Evolutionary conservation across 495 filamentous ascomycete species (phyloP).

Genomic region (Aspergillus olivimuriae): DNA sequence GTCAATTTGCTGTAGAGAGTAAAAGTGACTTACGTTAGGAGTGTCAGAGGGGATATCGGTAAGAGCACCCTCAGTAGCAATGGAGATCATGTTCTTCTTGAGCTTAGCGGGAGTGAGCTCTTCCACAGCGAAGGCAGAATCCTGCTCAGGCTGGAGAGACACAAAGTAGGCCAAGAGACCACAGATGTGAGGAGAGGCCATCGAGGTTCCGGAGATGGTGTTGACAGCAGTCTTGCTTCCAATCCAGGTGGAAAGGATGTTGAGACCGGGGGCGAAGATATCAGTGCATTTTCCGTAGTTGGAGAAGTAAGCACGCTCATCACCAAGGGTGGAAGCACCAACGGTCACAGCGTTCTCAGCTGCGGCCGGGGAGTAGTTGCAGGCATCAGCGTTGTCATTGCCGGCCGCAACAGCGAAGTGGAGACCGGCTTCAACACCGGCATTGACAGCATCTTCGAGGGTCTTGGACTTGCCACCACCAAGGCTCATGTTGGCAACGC

Average conservation of each 20-base stretch:
- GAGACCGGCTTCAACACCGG: slow-evolving; percentile 80
- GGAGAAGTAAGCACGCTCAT: slow-evolving; percentile 99
- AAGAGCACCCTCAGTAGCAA: slow-evolving; percentile 76
- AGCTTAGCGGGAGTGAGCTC: slow-evolving; percentile 89
- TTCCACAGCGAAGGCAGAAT: slow-evolving; percentile 84
- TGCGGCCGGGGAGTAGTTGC: slow-evolving; percentile 98
- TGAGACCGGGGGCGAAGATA: slow-evolving; percentile 96
- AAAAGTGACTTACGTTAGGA: slow-evolving; percentile 54
- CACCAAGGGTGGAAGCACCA: slow-evolving; percentile 84
- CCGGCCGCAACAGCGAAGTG: slow-evolving; percentile 98
- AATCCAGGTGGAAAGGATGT: slow-evolving; percentile 97
- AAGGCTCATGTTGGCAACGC: slow-evolving; percentile 97
- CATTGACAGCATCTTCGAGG: slow-evolving; percentile 89
- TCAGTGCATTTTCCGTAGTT: slow-evolving; percentile 99
- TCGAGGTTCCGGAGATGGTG: slow-evolving; percentile 98
- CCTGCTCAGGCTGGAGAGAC: slow-evolving; percentile 82
- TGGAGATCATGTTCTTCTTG: slow-evolving; percentile 77
- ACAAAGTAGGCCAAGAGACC: slow-evolving; percentile 97
- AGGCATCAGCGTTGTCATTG: slow-evolving; percentile 97
- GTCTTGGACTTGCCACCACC: slow-evolving; percentile 91
- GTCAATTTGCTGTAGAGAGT: neutral
- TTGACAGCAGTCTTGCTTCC: slow-evolving; percentile 91
- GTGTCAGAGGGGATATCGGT: slow-evolving; percentile 81
- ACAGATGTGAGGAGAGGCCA: slow-evolving; percentile 96
- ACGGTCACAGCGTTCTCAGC: slow-evolving; percentile 93